These are phyloP conservation scores for Trichoderma cornu-damae DNA, from an alignment of 2,329 filamentous ascomycete species.

Conservation along the genomic window DNA sequence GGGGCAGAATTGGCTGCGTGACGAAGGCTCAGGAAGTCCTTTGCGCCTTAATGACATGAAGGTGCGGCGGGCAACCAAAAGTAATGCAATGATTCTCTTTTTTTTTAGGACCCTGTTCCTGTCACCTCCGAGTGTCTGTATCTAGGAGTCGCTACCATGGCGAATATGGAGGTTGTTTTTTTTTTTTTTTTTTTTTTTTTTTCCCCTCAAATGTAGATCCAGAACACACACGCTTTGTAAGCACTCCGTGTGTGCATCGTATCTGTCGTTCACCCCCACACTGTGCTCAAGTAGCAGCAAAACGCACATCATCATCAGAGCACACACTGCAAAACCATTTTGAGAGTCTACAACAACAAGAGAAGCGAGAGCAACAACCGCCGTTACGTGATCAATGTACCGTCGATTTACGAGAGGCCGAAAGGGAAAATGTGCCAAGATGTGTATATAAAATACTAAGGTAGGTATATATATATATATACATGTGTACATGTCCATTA, in stretches of 20 bases:
- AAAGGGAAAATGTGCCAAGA: slow-evolving; percentile 16
- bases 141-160: slow-evolving; percentile 36
- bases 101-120: slow-evolving; percentile 32
- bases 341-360: neutral
- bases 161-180: slow-evolving; percentile 26
- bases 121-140: slow-evolving; percentile 31
- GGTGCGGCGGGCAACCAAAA: slow-evolving; percentile 40
- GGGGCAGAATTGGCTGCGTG: slow-evolving; percentile 34
- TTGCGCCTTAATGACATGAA: slow-evolving; percentile 35
- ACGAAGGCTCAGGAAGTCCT: slow-evolving; percentile 37
- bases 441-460: neutral
- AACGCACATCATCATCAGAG: no score
- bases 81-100: slow-evolving; percentile 39
- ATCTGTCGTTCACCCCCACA: no score
- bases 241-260: no score
- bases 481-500: neutral
- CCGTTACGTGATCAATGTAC: neutral
- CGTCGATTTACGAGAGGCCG: slow-evolving; percentile 1
- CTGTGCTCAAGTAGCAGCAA: no score
- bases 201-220: no score
- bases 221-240: no score
- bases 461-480: neutral
- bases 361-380: no score
- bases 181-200: no score
- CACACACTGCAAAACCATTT: no score